Base-by-base conservation (phyloP, 2,329 filamentous ascomycete species). In the Simplicillium aogashimaense region DNA sequence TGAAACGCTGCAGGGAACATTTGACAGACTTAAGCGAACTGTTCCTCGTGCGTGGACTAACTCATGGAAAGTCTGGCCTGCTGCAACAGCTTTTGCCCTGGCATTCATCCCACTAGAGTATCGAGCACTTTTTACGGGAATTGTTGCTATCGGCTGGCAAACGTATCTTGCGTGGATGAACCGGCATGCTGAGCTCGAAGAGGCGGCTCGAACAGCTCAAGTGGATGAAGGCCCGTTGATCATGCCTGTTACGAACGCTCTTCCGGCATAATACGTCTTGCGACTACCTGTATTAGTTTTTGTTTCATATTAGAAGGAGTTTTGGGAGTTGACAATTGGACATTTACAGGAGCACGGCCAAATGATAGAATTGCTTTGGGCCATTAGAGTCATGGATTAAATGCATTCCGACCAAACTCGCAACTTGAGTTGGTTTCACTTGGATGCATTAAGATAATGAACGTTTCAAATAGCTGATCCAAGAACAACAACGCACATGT, bases 101-200 rank as follows among this genome's bases (percentile, higher is more conserved):
- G 78, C 83, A n/a, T 92, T 86, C 53, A 67, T 95, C 4, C 77
- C 81, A 18, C 68, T 87, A 36, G 79, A 90, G 54, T 90, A 86
- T 60, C 70, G 89, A 38, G 85, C 79, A 50, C 72, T 94, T 13
- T 92, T 95, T 50, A 78, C 83, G 0, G 86, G 85, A 1, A 64
- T 83, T 7, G 74, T 94, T 47, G 86, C 86, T 1, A 82, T 95
- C 38, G 85, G 84, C 0, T 95, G 89, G 89, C 89, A 95, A 72
- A 88, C 86, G 1, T 95, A 95, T 67, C 55, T 95, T 50, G 86
- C 81, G 50, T 84, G 79, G 59, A 60, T 94, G 53, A 94, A 94
- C 53, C 73, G 82, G 52, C 67, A 68, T 45, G 86, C 85, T 2
- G 86, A 87, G 57, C 30, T 44, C 18, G 40, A 70, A 49, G 72